A percentile compares a stretch with the other conserved stretches of the same genome.
phyloP scores from a whole-genome alignment of 208 protist genomes.

The Entamoeba nuttalli region DNA sequence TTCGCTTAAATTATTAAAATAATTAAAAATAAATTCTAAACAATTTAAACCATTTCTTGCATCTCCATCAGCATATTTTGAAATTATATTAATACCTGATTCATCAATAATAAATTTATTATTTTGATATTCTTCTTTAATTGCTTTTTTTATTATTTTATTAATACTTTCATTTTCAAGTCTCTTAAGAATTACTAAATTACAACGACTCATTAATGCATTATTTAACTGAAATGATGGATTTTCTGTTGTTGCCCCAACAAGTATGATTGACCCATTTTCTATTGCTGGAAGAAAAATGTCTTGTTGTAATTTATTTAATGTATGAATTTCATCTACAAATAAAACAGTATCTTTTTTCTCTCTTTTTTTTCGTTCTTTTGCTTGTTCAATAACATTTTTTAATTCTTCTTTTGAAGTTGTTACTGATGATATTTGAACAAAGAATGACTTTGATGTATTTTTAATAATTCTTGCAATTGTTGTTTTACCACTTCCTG shows the following conservation, averaged over 20 bases:
- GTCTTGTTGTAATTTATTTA: slow-evolving; percentile 42
- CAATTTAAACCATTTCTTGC: not conserved
- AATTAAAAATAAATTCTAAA: not conserved
- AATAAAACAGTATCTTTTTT: slow-evolving; percentile 33
- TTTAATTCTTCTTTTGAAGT: slow-evolving; percentile 17
- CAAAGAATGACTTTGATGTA: slow-evolving; percentile 5
- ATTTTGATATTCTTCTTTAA: not conserved
- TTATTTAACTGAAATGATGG: slow-evolving; percentile 15
- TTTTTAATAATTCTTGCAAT: slow-evolving; percentile 31
- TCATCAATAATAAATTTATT: not conserved
- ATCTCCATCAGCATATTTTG: not conserved
- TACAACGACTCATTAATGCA: not conserved
- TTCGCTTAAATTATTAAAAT: not conserved
- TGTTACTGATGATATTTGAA: slow-evolving; percentile 10
- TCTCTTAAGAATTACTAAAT: not conserved
- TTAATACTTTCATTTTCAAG: not conserved
- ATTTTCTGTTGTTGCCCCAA: slow-evolving; percentile 52
- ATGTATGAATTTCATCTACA: slow-evolving; percentile 47
- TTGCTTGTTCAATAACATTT: slow-evolving; percentile 4
- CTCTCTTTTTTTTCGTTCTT: not conserved
- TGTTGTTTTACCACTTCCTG: slow-evolving; percentile 45
- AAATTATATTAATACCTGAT: not conserved
- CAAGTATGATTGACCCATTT: slow-evolving; percentile 36
- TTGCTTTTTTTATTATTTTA: not conserved
- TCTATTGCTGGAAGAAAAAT: slow-evolving; percentile 38